Evolutionary conservation across 108 stramenopile genomes (phyloP), one percentile per base, ranked within the genome.

Genomic region (Asterionellopsis glacialis): DNA sequence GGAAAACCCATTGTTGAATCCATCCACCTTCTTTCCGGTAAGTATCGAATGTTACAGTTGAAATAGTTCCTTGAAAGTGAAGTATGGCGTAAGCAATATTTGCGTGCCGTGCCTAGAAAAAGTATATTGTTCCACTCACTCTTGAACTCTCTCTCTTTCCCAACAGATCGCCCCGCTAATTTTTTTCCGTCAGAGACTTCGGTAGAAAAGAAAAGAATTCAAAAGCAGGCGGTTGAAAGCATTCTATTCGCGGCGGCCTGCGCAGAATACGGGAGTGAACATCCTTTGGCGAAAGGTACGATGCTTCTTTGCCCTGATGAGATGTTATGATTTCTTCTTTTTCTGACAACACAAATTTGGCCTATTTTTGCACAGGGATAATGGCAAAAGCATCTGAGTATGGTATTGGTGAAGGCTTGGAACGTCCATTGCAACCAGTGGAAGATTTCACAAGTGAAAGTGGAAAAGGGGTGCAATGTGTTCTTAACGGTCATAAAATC

Each of bases 391-490:
- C 63, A 10, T 54, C 40, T 45, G 70, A 63, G 45, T 52, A 67
- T 53, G 74, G 70, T 39, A 67, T 75, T 43, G 66, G 70, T 0
- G 52, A 72, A n/a, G 74, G 65, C 18, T 61, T 56, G 12, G 28
- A 51, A 41, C 67, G 63, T 18, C 55, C 68, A 11, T 67, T 77
- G 28, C 25, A 43, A 9, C 27, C 33, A 33, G 33, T 33, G 11
- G 45, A 64, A 28, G 62, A 83, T 25, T 76, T 81, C 56, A 50
- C 67, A 1, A 54, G 72, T 1, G 16, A 25, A 53, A 84, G 83
- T 15, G 95, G 95, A 11, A 77, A 78, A 27, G 95, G 95, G 21
- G 87, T 88, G 11, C 70, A 75, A 22, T 87, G 91, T 51, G 64
- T 59, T 47, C 64, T 93, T 15, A 65, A 69, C 50, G 81, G 75